Evolutionary conservation across 2,329 filamentous ascomycete genomes (phyloP), one percentile per base, ranked within the genome.

Genomic region (Daldinia eschscholtzii): DNA sequence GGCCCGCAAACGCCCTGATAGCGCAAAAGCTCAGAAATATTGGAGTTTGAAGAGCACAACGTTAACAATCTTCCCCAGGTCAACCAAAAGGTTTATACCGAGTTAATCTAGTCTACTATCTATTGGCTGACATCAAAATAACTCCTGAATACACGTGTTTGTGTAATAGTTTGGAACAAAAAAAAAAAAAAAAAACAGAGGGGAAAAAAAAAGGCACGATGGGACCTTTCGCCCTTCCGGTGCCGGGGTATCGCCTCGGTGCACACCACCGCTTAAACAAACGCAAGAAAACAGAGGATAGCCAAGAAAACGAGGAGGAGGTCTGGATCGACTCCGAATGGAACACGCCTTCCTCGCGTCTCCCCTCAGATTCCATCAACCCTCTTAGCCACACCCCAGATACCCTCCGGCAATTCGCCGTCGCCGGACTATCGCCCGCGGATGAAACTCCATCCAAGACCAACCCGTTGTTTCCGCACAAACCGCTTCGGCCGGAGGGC

Each of bases 381-480:
- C 87, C 87, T 1, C 81, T 85, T 72, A 88, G 86, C 73, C 84
- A 89, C 71, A 80, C 83, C 1, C 86, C 85, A 0, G 77, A 80
- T 57, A 83, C 84, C 39, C 83, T 88, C 57, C 79, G 76, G 50
- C 88, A 90, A 73, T 84, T 89, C 61, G 76, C 80, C 30, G 72
- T 85, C 2, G 88, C 88, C 2, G 88, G 88, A 3, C 78, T 89
- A 37, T 76, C 81, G 4, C 80, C 86, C 10, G 77, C 82, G 56
- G 83, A 87, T 28, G 80, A 78, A 70, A 77, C 80, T 41, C 86
- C 79, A 9, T 80, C 75, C 12, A 75, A 67, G 63, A 74, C 67
- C 52, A 76, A 80, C 61, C 80, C 78, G 0, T 76, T 81, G 7
- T 90, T 89, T 57, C 88, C 88, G 0, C 87, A 90, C 74, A 80